These are phyloP conservation scores for Stenocarpella maydis DNA, from an alignment of 2,329 filamentous ascomycete species.

Conservation along the genomic window DNA sequence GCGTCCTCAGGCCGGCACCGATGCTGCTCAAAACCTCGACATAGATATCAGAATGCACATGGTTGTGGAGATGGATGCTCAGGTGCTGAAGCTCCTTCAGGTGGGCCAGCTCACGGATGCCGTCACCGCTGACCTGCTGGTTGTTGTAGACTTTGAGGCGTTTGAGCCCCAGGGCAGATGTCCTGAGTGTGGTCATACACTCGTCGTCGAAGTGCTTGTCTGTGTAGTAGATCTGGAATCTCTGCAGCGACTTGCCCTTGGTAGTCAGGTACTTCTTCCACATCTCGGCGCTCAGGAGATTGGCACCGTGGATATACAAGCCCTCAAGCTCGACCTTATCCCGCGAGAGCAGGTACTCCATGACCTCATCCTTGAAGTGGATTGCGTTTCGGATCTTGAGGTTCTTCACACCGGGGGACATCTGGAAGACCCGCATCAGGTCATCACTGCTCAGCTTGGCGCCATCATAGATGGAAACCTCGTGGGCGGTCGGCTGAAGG, in stretches of 20 bases:
- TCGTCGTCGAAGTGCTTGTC: conserved; percentile 83
- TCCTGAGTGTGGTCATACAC: conserved; percentile 67
- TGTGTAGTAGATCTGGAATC: conserved; percentile 82
- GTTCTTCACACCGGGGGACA: conserved; percentile 72
- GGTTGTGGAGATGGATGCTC: conserved; percentile 71
- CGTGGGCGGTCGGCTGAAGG: conserved; percentile 58
- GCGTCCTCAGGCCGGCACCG: conserved; percentile 74
- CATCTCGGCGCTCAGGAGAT: conserved; percentile 78
- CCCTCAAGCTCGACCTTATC: conserved; percentile 73
- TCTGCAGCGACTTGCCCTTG: conserved; percentile 71
- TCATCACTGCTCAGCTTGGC: conserved; percentile 77
- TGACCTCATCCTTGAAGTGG: conserved; percentile 85
- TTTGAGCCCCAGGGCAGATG: conserved; percentile 71
- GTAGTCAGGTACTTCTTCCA: conserved; percentile 76
- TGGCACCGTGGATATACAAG: conserved; percentile 83
- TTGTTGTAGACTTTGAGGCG: conserved; percentile 86
- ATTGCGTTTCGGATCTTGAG: conserved; percentile 86
- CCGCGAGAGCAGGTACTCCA: conserved; percentile 82
- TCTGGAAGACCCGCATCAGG: conserved; percentile 81
- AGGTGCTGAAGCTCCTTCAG: conserved; percentile 76
- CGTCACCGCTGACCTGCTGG: conserved; percentile 72
- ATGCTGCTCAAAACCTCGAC: conserved; percentile 67
- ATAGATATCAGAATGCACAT: conserved; percentile 65
- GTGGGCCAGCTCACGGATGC: conserved; percentile 70
- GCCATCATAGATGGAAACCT: conserved; percentile 65